Base-by-base conservation (phyloP, 1,284 basidiomycete species). In the Omphalotus olearius region DNA sequence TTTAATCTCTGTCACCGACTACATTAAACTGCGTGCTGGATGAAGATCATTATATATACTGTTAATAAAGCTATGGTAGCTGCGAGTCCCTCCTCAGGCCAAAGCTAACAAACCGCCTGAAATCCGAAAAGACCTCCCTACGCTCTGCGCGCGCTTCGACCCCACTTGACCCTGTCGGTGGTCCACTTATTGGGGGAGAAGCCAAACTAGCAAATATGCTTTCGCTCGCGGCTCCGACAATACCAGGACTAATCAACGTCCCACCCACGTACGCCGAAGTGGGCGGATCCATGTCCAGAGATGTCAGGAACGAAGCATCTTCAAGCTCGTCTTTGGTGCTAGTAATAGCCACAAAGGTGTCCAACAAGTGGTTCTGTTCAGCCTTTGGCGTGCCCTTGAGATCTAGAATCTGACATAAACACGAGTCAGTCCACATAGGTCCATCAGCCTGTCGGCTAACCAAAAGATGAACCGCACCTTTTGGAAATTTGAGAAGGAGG, bases 401-500 rank as follows among this genome's bases (percentile, higher is more conserved):
- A 66, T 99, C 96, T 23, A 99, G 80, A 51, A 96, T 89, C 92
- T 94, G 58, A 42, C 16, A n/a, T 36, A 10, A 17, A 41, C 44
- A 35, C 45, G 41, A n/a, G 17, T 38, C 5, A 13, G 20, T 23
- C 9, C 11, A 49, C 25, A 35, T 44, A 36, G 37, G 33, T 17
- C 16, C 35, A 17, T 16, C 11, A 33, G 25, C 47, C 17, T n/a
- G 41, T 49, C 4, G 30, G 23, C 2, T 5, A 23, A 23, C 23
- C 23, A 23, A 14, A 28, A n/a, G 13, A 45, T 36, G 25, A 30
- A 17, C 33, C 20, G 4, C 36, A 91, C 92, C 80, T 99, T 99
- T 75, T 99, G 97, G 72, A 98, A 98, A 68, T 98, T 97, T 23
- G 87, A 88, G 67, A 94, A 94, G 0, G 91, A 93, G 13, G 88